Base-by-base conservation (phyloP, 148 eudicot species). In the Vaccinium corymbosum region DNA sequence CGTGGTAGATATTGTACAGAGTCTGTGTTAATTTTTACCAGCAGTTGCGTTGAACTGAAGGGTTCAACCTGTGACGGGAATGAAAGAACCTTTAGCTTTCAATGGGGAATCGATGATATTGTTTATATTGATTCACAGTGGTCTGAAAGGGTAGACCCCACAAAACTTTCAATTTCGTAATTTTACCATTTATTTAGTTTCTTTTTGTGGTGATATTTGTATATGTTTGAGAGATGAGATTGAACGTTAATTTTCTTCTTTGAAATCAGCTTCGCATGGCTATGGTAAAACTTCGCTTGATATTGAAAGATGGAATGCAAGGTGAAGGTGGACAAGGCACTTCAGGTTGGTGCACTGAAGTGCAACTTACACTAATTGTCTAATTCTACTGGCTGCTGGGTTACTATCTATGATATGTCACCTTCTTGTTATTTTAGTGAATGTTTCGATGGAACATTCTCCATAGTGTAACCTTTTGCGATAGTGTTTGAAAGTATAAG, bases 41-140 rank as follows among this genome's bases (percentile, higher is more conserved):
- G 85, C 71, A 79, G 74, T 78, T 83, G 87, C 16, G 48, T 94
- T 84, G 85, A 83, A 86, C 57, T 92, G 52, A 86, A 81, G 88
- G 84, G 78, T 79, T 87, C 87, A 4, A 68, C 52, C 80, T 51
- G 79, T 9, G 83, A 88, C 82, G 88, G 87, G 82, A 87, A 89
- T n/a, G 83, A 78, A 66, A 83, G 56, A 76, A 78, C 70, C 48
- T 86, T 56, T 77, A 76, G 46, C 57, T 86, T 74, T 46, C 90
- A 89, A 80, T 93, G 93, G 98, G 82, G 68, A 80, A 66, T 92
- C 29, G 90, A 91, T 73, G 94, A 94, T 83, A 86, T 94, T 56
- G 46, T 88, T 71, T 72, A 71, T 66, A 90, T 94, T 77, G 85
- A 89, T 85, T 86, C 93, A 48, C 90, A 89, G 25, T 87, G 87